These are phyloP conservation scores for Biscogniauxia mediterranea DNA, from an alignment of 2,329 filamentous ascomycete species.

Conservation along the genomic window DNA sequence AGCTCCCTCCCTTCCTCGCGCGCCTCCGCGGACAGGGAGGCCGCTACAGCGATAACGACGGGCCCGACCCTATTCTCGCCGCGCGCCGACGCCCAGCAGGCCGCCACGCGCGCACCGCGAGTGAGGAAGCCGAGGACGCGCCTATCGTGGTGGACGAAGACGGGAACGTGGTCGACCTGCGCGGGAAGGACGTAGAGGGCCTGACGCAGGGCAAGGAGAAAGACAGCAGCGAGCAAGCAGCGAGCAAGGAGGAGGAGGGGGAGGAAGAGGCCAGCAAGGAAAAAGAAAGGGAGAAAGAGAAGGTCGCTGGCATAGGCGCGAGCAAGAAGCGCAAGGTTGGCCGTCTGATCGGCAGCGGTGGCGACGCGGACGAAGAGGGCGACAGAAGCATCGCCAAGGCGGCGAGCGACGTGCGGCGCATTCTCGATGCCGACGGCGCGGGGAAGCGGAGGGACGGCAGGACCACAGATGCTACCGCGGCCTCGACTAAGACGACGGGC, in stretches of 20 bases:
- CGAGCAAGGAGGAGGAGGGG: slow-evolving; percentile 20
- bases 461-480: slow-evolving; percentile 2
- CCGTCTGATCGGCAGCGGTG: slow-evolving; percentile 49
- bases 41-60: slow-evolving; percentile 42
- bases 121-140: slow-evolving; percentile 73
- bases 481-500: slow-evolving; percentile 22
- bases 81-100: slow-evolving; percentile 45
- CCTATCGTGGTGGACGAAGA: slow-evolving; percentile 73
- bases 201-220: slow-evolving; percentile 28
- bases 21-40: slow-evolving; percentile 53
- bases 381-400: slow-evolving; percentile 22
- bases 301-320: slow-evolving; percentile 41
- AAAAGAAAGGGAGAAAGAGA: slow-evolving; percentile 28
- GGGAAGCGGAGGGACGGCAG: neutral
- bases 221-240: too few species aligned
- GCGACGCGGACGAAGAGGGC: slow-evolving; percentile 27
- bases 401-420: slow-evolving; percentile 12
- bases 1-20: slow-evolving; percentile 60
- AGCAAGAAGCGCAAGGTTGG: slow-evolving; percentile 56
- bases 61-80: slow-evolving; percentile 53
- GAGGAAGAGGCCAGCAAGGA: slow-evolving; percentile 12
- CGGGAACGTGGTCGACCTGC: slow-evolving; percentile 59
- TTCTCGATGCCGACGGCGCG: slow-evolving; percentile 5
- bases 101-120: slow-evolving; percentile 53
- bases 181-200: slow-evolving; percentile 36